phyloP scores from a whole-genome alignment of 495 filamentous ascomycete genomes.

The Trichoderma gamsii region DNA sequence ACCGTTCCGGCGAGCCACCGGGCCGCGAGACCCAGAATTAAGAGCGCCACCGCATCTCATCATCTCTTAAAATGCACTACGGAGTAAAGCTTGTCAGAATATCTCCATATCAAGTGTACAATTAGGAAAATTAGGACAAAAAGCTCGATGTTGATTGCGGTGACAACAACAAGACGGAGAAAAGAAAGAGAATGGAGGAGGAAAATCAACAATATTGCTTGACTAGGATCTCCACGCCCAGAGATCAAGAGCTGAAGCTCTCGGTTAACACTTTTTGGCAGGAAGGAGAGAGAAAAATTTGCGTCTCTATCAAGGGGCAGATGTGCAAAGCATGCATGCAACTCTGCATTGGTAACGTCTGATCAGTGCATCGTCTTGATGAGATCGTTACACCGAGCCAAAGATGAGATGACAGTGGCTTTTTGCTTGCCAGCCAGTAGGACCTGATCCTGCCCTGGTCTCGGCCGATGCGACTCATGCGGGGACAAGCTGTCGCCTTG shows the following conservation, averaged over 20 bases:
- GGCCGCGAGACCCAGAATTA: neutral
- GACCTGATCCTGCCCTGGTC: slow-evolving; percentile 1
- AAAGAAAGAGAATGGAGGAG: no score
- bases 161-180: no score
- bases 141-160: no score
- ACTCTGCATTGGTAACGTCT: neutral
- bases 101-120: neutral
- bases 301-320: neutral
- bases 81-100: slow-evolving; percentile 2
- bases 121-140: no score
- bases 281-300: neutral
- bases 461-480: slow-evolving; percentile 3
- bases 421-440: neutral
- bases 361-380: neutral
- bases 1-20: slow-evolving; percentile 12
- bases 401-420: neutral
- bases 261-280: neutral
- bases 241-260: neutral
- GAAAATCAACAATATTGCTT: no score
- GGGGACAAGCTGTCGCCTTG: neutral
- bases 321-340: neutral
- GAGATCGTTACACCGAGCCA: neutral
- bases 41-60: slow-evolving; percentile 12
- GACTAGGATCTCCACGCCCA: no score
- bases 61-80: slow-evolving; percentile 11